Percentiles rank a stretch among this genome's conserved stretches.
These are phyloP conservation scores for Pseudogymnoascus sp. DNA, from an alignment of 2,329 filamentous ascomycete genomes.

Conservation along the genomic window DNA sequence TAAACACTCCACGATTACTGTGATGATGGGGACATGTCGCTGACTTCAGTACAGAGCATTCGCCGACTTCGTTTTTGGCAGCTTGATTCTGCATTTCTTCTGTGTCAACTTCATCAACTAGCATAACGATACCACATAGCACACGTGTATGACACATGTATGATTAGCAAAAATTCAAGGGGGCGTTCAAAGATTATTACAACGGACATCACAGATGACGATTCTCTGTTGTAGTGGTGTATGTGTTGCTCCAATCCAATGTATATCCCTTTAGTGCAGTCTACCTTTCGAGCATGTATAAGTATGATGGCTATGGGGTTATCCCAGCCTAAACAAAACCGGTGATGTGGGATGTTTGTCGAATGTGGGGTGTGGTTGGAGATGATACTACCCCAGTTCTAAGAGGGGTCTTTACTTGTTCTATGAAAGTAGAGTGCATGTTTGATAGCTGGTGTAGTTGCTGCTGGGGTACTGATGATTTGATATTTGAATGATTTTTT, in stretches of 20 bases:
- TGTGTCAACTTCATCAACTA: constrained; percentile 99
- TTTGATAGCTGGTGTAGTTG: background rate
- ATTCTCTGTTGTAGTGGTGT: background rate
- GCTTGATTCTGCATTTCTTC: constrained; percentile 95
- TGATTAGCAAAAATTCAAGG: constrained; percentile 4
- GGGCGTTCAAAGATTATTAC: constrained; percentile 13
- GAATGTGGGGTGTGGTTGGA: background rate
- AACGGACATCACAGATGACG: background rate
- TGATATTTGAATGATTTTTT: background rate
- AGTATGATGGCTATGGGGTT: background rate
- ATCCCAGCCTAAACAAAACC: background rate
- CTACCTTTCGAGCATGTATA: background rate
- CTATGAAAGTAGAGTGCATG: too few relatives aligned
- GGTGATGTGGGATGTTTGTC: background rate
- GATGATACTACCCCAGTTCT: background rate
- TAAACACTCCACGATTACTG: background rate
- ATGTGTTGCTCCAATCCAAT: background rate
- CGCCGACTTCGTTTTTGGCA: constrained; percentile 91
- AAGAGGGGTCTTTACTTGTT: background rate
- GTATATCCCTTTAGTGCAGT: background rate
- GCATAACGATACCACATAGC: constrained; percentile 14
- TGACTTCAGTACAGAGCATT: constrained; percentile 60
- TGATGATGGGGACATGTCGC: background rate
- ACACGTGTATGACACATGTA: constrained; percentile 11
- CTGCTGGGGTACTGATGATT: background rate